phyloP scores from a whole-genome alignment of 169 alveolate species.

The Ichthyophthirius multifiliis region DNA sequence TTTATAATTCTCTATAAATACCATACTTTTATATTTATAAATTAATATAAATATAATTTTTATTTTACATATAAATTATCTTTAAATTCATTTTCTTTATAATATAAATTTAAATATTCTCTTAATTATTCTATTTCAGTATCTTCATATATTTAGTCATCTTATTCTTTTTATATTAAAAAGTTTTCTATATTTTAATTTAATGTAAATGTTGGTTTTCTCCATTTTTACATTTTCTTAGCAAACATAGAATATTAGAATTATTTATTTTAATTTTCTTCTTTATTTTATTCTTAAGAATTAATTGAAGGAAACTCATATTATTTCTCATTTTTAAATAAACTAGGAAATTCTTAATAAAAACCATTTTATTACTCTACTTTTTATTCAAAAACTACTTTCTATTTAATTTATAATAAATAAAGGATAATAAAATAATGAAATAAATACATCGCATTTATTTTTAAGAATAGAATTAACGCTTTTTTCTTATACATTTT shows the following conservation, averaged over 20 bases:
- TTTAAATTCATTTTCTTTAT: not conserved
- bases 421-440: not conserved
- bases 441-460: not conserved
- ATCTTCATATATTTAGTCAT: not conserved
- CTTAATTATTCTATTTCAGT: not conserved
- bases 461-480: not conserved
- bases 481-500: not conserved
- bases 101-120: not conserved
- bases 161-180: not conserved
- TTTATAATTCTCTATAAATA: not conserved
- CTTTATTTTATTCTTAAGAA: not conserved
- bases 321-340: not conserved
- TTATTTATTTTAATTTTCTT: not conserved
- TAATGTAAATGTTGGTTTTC: not conserved
- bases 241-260: not conserved
- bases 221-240: not conserved
- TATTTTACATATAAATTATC: not conserved
- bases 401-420: not conserved
- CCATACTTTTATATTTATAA: not conserved
- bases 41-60: not conserved
- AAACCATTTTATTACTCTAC: not conserved
- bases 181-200: not conserved
- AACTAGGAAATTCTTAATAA: not conserved
- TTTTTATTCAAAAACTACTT: not conserved
- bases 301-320: not conserved